Conservation (phyloP, 495 filamentous ascomycete species). For the Bathelium albidoporum region DNA sequence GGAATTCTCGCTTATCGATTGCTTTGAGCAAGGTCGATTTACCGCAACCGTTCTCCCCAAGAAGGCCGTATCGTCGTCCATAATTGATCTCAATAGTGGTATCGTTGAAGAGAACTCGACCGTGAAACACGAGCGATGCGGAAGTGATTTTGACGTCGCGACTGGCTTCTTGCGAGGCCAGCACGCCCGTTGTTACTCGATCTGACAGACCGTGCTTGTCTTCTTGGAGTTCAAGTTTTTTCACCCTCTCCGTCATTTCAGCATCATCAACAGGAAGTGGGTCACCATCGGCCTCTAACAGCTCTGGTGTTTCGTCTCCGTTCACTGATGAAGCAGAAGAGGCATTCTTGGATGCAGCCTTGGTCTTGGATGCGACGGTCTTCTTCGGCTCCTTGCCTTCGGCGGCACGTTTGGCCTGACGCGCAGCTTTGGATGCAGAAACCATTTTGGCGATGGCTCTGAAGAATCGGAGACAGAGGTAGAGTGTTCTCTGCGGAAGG, state of each 20-base stretch:
- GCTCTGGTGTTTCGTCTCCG: conserved; percentile 54
- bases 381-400: conserved; percentile 43
- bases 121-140: conserved; percentile 89
- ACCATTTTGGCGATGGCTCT: conserved; percentile 47
- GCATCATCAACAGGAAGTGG: conserved; percentile 47
- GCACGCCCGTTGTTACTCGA: conserved; percentile 94
- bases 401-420: conserved; percentile 86
- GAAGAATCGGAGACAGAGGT: not conserved
- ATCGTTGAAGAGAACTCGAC: conserved; percentile 88
- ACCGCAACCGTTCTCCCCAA: conserved; percentile 98
- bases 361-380: conserved; percentile 50
- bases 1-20: conserved; percentile 86
- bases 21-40: conserved; percentile 96
- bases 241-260: conserved; percentile 68
- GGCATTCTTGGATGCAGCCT: conserved; percentile 44
- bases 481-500: not conserved
- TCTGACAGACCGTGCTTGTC: conserved; percentile 94
- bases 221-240: conserved; percentile 76
- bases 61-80: conserved; percentile 82
- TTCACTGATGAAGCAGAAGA: conserved; percentile 49
- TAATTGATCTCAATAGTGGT: conserved; percentile 88
- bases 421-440: conserved; percentile 95
- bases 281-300: conserved; percentile 51
- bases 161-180: conserved; percentile 70
- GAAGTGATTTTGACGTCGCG: conserved; percentile 96